These are phyloP conservation scores for Corylus americana DNA, from an alignment of 306 rosid genomes.

Conservation along the genomic window DNA sequence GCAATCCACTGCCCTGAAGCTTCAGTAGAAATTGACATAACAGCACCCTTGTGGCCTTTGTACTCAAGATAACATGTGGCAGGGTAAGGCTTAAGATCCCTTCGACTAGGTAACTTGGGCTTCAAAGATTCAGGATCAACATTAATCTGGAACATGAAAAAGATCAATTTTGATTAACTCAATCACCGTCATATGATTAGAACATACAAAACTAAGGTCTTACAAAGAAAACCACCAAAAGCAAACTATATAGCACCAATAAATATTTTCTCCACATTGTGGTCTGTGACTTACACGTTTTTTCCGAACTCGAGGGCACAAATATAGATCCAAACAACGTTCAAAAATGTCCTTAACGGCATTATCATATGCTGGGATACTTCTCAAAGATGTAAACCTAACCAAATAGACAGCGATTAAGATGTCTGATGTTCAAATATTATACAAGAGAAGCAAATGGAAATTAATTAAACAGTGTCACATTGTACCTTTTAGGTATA, in stretches of 20 bases:
- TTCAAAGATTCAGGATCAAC: constrained; percentile 89
- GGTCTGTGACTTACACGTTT: constrained; percentile 71
- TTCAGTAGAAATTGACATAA: constrained; percentile 74
- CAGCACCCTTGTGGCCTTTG: constrained; percentile 84
- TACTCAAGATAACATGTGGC: constrained; percentile 71
- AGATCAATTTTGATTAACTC: constrained; percentile 8
- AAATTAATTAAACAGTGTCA: background rate
- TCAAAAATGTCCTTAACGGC: constrained; percentile 76
- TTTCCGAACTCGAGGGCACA: constrained; percentile 88
- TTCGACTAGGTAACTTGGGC: constrained; percentile 89
- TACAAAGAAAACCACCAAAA: constrained; percentile 5
- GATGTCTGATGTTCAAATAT: constrained; percentile 13
- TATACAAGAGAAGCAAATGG: constrained; percentile 4
- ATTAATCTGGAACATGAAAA: constrained; percentile 60
- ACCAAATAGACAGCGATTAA: constrained; percentile 25
- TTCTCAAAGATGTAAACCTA: constrained; percentile 82
- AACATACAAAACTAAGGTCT: background rate
- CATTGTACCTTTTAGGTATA: constrained; percentile 74
- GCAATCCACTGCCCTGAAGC: constrained; percentile 97
- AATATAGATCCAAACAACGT: constrained; percentile 85
- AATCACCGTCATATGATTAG: background rate
- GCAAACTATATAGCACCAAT: background rate
- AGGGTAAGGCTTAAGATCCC: constrained; percentile 90
- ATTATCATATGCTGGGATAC: constrained; percentile 86
- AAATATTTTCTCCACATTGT: constrained; percentile 6